Conservation (phyloP, 345 rosid genomes). For the Murraya koenigii region DNA sequence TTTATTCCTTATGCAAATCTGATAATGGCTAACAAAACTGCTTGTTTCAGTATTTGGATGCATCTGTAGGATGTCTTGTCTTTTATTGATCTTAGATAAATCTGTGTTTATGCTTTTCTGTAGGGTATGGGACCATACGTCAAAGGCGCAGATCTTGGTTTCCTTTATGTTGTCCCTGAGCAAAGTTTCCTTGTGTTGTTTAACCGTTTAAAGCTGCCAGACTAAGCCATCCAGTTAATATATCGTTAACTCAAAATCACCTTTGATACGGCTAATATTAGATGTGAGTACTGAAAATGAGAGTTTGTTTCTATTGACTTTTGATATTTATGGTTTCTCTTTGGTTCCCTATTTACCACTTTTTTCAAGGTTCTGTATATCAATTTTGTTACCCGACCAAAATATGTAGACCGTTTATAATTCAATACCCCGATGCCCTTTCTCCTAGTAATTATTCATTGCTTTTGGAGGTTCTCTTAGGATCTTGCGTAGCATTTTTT, state of each 20-base stretch:
- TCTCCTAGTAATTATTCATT: background rate
- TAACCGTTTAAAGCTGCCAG: constrained; percentile 77
- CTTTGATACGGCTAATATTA: background rate
- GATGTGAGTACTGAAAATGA: constrained; percentile 15
- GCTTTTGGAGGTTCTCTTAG: background rate
- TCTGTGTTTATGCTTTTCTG: constrained; percentile 1
- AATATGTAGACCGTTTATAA: background rate
- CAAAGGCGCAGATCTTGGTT: constrained; percentile 90
- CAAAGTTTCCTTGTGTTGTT: constrained; percentile 92
- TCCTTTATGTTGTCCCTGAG: constrained; percentile 75
- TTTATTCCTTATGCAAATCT: background rate
- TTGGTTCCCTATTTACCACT: background rate
- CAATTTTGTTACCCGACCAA: constrained; percentile 15
- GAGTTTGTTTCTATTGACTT: constrained; percentile 7
- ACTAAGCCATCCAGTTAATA: constrained; percentile 27
- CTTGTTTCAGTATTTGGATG: background rate
- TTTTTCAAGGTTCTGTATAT: constrained; percentile 14
- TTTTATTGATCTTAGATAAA: background rate
- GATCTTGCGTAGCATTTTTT: background rate
- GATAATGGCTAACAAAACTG: background rate
- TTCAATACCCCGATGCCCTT: background rate
- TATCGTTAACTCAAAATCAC: background rate
- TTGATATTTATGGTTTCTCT: background rate
- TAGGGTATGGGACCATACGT: constrained; percentile 83
- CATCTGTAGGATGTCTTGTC: background rate